Base-by-base conservation (phyloP, 495 filamentous ascomycete genomes). In the Massariosphaeria phaeospora region DNA sequence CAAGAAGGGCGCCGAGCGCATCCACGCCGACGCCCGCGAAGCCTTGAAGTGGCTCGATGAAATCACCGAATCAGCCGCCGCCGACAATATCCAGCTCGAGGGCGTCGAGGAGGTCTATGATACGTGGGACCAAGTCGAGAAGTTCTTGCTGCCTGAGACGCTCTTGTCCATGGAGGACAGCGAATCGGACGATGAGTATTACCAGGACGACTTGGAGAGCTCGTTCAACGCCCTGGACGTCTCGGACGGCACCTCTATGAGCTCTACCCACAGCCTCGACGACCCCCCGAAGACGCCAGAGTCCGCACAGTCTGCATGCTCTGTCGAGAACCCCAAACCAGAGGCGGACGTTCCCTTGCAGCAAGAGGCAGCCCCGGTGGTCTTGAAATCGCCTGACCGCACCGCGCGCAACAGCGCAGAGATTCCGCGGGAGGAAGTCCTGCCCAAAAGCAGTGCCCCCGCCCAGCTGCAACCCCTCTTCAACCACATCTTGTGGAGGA, bases 31-130 rank as follows among this genome's bases (percentile, higher is more conserved):
- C 66, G 81, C 83, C 50, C 76, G 77, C 27, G 81, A 84, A 66
- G 76, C 80, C 25, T 74, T 85, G 48, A 74, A 77, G 48, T 85
- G 82, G 68, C 79, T 86, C 59, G 83, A 86, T 61, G 74, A 79
- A 38, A 76, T 79, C 24, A 84, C 82, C 20, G 77, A 75, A 40
- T 73, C 72, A 18, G 72, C 75, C 25, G 61, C 76, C 13, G 63
- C 76, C 59, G 70, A 48, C n/a, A 50, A 33, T 33, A 59, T 66
- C 34, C 59, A 59, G 45, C 49, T 64, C 33, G 48, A 63, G 35
- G 64, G 77, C 13, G 79, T 77, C 26, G 76, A 75, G 62, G 80
- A 85, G 63, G 74, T 74, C 53, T 85, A 75, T 56, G 68, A 72
- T 17, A 75, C 64, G 36, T 86, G 82, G 82, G 70, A 70, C 17